Base-by-base conservation (phyloP, 2,329 filamentous ascomycete species). In the Colletotrichum lentis region DNA sequence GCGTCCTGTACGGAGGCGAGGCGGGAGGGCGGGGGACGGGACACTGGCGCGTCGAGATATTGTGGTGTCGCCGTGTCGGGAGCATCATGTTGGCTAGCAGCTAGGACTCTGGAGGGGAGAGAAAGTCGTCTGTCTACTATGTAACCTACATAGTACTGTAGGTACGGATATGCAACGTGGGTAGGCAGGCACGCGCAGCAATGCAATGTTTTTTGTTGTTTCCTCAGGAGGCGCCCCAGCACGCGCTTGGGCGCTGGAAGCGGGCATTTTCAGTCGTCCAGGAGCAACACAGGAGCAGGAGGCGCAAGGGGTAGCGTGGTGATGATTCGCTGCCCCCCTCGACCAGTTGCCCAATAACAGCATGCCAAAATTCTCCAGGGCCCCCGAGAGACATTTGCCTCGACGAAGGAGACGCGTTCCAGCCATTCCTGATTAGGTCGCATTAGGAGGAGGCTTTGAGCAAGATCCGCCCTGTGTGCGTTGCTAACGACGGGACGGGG, bases 291-390 rank as follows among this genome's bases (percentile, higher is more conserved):
- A n/a, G 14, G 14, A 31, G 62, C 61, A 64, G 65, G 62, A 50
- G 14, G 14, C n/a, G 62, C 61, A 64, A 68, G 62, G 65, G 62
- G 55, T 65, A 52, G 65, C 61, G 50, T 41, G 55, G 62, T 54
- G 24, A 49, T 65, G 65, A 68, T 68, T 68, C 61, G 65, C 54
- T 62, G 50, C 54, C 49, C 54, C 43, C n/a, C n/a, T 43, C 41
- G 43, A n/a, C 27, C 24, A 35, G 37, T 50, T 18, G 49, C 20
- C 65, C 65, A 68, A 68, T 67, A 54, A 47, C 54, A 54, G 55
- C 7, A 39, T 59, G 65, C 61, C 65, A 65, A 44, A 65, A 68
- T 68, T 68, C 65, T 65, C 65, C 65, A 68, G 64, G 27, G 55
- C 62, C 54, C n/a, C n/a, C n/a, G 53, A 55, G 49, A 55, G 55